Evolutionary conservation across 345 rosid species (phyloP), one percentile per base, ranked within the genome.

Genomic region (Populus tremula): DNA sequence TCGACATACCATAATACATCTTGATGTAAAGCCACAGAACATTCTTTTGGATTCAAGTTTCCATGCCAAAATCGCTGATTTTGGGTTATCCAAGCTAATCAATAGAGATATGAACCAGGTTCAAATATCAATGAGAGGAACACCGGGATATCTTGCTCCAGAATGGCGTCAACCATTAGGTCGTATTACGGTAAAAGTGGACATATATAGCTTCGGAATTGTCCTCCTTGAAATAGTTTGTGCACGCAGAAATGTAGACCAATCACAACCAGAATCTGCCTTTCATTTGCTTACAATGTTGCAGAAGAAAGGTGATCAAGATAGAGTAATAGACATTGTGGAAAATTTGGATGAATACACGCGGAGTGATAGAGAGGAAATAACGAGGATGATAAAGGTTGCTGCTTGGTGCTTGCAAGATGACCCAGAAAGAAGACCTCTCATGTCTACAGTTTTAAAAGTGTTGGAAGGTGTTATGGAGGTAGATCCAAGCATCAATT

Each of bases 141-240:
- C 73, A 5, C 35, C 49, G 18, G 81, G 81, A 16, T 78, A 78
- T 29, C 38, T 72, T 71, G 81, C 64, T n/a, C 76, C 72, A 5
- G 76, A 72, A 67, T 78, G 76, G 65, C 16, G 49, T 36, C 16
- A 39, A 69, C 49, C 27, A n/a, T 31, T 2, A 25, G 23, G 20
- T 45, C 14, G 17, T 45, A 29, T 59, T 12, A 75, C 66, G 8
- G 79, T 39, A 18, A 77, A 77, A 25, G 74, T 6, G 11, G 79
- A 77, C 70, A 73, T 77, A 16, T 76, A 76, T 69, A 69, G 79
- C 25, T 76, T 50, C 29, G 69, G 79, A 5, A 69, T 76, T 27
- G 74, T 76, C 20, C 31, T 69, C 29, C n/a, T 77, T 67, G 67
- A 77, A 27, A 56, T 77, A 13, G 18, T 47, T 1, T 70, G 73